Evolutionary conservation across 176 grass and related monocot genomes (phyloP).

Genomic region (Cenchrus purpureus): DNA sequence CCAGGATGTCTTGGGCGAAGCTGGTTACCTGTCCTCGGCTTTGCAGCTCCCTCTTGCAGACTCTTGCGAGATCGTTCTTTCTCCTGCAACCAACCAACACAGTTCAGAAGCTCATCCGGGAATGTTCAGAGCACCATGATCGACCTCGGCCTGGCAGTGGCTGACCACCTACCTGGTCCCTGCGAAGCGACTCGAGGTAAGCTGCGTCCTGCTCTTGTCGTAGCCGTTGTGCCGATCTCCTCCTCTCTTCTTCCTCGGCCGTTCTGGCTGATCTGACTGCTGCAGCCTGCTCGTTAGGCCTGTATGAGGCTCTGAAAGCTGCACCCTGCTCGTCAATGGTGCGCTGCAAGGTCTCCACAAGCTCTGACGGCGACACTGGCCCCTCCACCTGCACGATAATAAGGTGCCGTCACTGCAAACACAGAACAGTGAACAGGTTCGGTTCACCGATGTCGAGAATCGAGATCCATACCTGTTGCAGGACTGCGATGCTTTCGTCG

Average conservation of each 20-base stretch:
- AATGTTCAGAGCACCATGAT: background rate
- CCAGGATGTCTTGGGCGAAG: conserved; percentile 20
- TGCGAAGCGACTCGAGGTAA: conserved; percentile 66
- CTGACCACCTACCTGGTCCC: conserved; percentile 55
- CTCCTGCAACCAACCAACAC: conserved; percentile 42
- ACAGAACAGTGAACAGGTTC: background rate
- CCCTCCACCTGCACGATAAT: conserved; percentile 58
- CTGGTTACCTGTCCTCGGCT: conserved; percentile 1
- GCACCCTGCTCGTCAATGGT: conserved; percentile 66
- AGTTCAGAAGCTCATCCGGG: background rate
- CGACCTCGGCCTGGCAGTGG: background rate
- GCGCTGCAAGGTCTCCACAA: conserved; percentile 72
- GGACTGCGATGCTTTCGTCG: conserved; percentile 53
- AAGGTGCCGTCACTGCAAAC: background rate
- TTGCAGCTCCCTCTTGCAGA: conserved; percentile 36
- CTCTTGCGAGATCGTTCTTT: conserved; percentile 45
- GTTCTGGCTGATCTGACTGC: conserved; percentile 26
- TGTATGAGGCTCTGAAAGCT: conserved; percentile 28
- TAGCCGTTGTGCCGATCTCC: conserved; percentile 44
- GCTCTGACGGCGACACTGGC: conserved; percentile 60
- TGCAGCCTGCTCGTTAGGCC: conserved; percentile 10
- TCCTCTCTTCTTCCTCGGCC: conserved; percentile 63
- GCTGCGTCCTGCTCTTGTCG: conserved; percentile 66
- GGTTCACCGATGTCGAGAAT: background rate
- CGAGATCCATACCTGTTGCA: conserved; percentile 52